Evolutionary conservation across 192 early-diverging fungal species (phyloP).

Genomic region (Phlyctochytrium planicorne): DNA sequence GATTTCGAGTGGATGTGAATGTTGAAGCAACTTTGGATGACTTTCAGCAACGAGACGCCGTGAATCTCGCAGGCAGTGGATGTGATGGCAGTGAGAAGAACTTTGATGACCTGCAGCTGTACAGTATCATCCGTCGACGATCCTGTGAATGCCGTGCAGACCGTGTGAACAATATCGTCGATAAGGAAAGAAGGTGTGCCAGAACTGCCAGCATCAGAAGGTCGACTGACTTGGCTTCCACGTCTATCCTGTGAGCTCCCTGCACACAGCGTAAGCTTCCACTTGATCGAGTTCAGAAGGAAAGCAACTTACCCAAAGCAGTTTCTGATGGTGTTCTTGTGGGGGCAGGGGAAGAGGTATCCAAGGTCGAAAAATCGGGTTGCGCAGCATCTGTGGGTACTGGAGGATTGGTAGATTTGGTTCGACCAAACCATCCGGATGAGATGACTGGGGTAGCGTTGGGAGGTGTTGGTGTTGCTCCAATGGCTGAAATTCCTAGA

Average conservation of each 20-base stretch:
- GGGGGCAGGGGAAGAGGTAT: background rate
- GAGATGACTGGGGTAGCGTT: too few species aligned
- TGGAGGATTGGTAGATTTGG: too few species aligned
- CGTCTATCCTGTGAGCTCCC: background rate
- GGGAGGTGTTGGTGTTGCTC: slow-evolving; percentile 4
- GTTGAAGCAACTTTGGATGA: slow-evolving; percentile 53
- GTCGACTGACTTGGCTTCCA: background rate
- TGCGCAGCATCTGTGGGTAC: too few species aligned
- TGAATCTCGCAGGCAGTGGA: slow-evolving; percentile 51
- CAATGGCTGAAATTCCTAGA: too few species aligned
- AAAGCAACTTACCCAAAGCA: too few species aligned
- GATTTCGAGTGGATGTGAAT: slow-evolving; percentile 44
- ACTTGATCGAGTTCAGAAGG: too few species aligned
- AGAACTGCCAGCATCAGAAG: background rate
- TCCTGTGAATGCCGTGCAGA: slow-evolving; percentile 43
- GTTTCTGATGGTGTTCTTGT: slow-evolving; percentile 14
- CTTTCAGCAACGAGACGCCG: slow-evolving; percentile 46
- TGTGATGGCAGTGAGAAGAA: slow-evolving; percentile 55
- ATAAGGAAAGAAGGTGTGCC: slow-evolving; percentile 29
- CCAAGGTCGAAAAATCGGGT: slow-evolving; percentile 17
- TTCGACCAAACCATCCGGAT: too few species aligned
- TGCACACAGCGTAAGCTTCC: background rate
- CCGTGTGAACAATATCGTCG: slow-evolving; percentile 59
- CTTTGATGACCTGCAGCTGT: slow-evolving; percentile 60
- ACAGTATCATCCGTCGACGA: slow-evolving; percentile 44